Conservation (phyloP, 2,329 filamentous ascomycete genomes). For the Diaporthe longicolla region DNA sequence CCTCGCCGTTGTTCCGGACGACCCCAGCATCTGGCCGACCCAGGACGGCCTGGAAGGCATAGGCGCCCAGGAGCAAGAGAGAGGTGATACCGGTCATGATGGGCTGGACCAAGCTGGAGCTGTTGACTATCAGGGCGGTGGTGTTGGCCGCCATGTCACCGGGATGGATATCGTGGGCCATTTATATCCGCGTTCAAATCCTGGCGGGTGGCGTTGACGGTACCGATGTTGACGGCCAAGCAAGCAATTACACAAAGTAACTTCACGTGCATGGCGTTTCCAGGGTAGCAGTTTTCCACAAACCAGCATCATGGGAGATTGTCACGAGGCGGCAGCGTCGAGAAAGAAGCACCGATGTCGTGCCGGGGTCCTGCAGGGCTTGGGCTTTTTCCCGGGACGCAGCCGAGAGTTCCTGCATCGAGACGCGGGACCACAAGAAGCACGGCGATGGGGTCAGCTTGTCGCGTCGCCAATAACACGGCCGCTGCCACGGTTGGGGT, state of each 20-base stretch:
- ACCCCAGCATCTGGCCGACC: conserved; percentile 58
- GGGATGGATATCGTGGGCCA: conserved; percentile 20
- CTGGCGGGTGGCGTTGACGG: neutral
- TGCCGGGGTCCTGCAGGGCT: conserved; percentile 40
- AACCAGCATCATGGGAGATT: conserved; percentile 27
- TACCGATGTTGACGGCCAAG: conserved; percentile 17
- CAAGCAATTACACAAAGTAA: conserved; percentile 15
- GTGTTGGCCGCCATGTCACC: conserved; percentile 12
- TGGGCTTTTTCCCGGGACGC: conserved; percentile 10
- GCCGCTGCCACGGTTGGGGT: conserved; percentile 14
- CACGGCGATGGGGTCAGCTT: conserved; percentile 19
- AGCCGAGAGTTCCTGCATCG: conserved; percentile 38
- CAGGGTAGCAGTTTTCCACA: conserved; percentile 25
- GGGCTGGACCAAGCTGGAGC: conserved; percentile 37
- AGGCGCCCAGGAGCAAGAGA: conserved; percentile 64
- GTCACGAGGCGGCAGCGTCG: conserved; percentile 35
- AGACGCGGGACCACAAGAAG: conserved; percentile 1
- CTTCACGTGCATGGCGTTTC: conserved; percentile 20
- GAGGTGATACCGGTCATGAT: conserved; percentile 55
- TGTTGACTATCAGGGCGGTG: conserved; percentile 33
- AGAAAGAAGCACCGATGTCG: conserved; percentile 48
- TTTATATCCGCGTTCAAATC: conserved; percentile 26
- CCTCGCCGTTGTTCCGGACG: conserved; percentile 51
- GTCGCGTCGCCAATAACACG: conserved; percentile 31
- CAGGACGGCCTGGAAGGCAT: conserved; percentile 66